These are phyloP conservation scores for Guadua angustifolia DNA, from an alignment of 176 grass and related monocot species.

Conservation along the genomic window DNA sequence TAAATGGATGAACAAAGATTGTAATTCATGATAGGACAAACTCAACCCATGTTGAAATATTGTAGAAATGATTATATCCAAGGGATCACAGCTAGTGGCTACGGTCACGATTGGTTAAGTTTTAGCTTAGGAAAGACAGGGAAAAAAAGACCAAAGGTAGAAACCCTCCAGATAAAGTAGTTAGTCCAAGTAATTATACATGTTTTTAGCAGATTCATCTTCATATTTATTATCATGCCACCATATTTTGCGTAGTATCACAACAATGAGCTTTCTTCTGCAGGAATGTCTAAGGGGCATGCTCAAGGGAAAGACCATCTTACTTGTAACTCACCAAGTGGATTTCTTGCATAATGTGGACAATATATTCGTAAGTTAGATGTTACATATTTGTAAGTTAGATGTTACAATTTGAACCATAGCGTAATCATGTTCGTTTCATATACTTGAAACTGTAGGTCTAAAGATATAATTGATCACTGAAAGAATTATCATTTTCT, in stretches of 20 bases:
- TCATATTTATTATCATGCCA: not conserved
- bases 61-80: slow-evolving; percentile 3
- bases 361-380: slow-evolving; percentile 61
- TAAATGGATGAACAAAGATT: not conserved
- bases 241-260: not conserved
- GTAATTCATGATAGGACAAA: not conserved
- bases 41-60: not conserved
- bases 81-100: not conserved
- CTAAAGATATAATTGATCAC: not conserved
- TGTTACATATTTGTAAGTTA: too few species aligned
- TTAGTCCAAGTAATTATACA: not conserved
- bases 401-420: slow-evolving; percentile 14
- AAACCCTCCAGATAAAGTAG: not conserved
- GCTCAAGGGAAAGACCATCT: slow-evolving; percentile 65
- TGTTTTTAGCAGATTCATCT: not conserved
- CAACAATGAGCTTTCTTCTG: slow-evolving; percentile 11
- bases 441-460: not conserved
- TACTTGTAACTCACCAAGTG: slow-evolving; percentile 86
- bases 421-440: not conserved
- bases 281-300: slow-evolving; percentile 66
- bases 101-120: not conserved
- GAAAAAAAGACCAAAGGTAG: not conserved
- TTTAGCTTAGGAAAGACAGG: not conserved
- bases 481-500: not conserved
- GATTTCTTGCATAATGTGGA: slow-evolving; percentile 82